phyloP scores from a whole-genome alignment of 306 rosid species.

The Psophocarpus tetragonolobus region DNA sequence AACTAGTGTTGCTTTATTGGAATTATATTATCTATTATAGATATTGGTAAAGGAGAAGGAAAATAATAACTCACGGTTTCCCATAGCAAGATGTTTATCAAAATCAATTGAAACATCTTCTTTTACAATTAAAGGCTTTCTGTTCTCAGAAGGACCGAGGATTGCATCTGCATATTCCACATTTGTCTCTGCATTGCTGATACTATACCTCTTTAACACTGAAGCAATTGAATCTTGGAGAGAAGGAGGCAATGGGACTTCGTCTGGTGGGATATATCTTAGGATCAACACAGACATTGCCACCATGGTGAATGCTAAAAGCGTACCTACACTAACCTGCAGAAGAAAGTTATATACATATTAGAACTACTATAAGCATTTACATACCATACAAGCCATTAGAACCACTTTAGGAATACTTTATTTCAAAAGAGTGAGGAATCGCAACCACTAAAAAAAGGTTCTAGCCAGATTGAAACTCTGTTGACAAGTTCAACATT shows the following conservation, averaged over 20 bases:
- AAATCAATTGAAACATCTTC: constrained; percentile 48
- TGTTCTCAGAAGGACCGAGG: constrained; percentile 38
- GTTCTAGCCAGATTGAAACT: background rate
- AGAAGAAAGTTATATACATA: constrained; percentile 21
- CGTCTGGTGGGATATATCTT: constrained; percentile 87
- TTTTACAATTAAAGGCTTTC: constrained; percentile 49
- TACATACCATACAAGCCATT: background rate
- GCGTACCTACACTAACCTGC: constrained; percentile 98
- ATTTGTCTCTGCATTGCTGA: constrained; percentile 22
- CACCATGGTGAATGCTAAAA: constrained; percentile 85
- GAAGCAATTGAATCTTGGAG: constrained; percentile 56
- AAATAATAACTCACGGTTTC: constrained; percentile 57
- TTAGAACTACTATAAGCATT: background rate
- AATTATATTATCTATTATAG: constrained; percentile 7
- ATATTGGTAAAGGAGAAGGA: constrained; percentile 9
- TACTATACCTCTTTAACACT: constrained; percentile 14
- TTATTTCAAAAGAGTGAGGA: background rate
- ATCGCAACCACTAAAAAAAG: background rate
- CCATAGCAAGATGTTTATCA: constrained; percentile 42
- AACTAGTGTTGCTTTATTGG: background rate
- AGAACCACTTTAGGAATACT: background rate
- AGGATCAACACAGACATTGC: constrained; percentile 79
- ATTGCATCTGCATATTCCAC: constrained; percentile 33
- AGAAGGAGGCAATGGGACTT: constrained; percentile 77
- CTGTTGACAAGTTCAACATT: background rate